Evolutionary conservation across 1,284 basidiomycete species (phyloP).

Genomic region (Ganoderma boninense): DNA sequence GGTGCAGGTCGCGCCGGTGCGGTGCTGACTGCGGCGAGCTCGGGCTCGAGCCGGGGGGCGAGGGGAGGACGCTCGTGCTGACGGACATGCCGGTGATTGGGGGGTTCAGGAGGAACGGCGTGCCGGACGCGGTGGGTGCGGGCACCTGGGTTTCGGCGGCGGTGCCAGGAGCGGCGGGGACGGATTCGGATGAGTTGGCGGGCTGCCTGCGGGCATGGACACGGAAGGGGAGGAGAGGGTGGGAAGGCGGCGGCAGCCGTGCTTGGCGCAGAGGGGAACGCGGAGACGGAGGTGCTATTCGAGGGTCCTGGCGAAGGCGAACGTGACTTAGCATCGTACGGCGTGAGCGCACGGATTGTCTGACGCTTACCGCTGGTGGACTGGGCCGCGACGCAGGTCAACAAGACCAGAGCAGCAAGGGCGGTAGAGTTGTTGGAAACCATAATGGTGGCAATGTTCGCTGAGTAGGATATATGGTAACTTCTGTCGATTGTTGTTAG

Average conservation of each 20-base stretch:
- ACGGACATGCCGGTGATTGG: neutral
- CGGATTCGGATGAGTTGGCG: neutral
- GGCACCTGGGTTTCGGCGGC: neutral
- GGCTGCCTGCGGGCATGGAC: too few species aligned
- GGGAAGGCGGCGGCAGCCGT: neutral
- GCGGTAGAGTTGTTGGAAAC: neutral
- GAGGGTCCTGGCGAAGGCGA: neutral
- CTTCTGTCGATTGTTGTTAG: neutral
- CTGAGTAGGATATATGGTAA: neutral
- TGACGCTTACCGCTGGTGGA: neutral
- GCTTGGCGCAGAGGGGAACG: neutral
- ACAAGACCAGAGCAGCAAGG: neutral
- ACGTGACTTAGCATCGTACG: neutral
- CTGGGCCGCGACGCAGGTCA: neutral
- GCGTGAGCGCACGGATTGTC: neutral
- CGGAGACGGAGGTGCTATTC: neutral
- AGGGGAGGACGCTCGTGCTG: neutral
- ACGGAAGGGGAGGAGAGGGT: neutral
- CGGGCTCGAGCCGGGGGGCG: neutral
- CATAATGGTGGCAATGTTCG: neutral
- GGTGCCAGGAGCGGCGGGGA: neutral
- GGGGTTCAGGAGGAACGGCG: neutral
- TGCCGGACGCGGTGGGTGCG: neutral
- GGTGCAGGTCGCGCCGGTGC: neutral
- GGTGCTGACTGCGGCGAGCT: neutral